phyloP scores from a whole-genome alignment of 805 yeast species.

The Wickerhamomyces pijperi region DNA sequence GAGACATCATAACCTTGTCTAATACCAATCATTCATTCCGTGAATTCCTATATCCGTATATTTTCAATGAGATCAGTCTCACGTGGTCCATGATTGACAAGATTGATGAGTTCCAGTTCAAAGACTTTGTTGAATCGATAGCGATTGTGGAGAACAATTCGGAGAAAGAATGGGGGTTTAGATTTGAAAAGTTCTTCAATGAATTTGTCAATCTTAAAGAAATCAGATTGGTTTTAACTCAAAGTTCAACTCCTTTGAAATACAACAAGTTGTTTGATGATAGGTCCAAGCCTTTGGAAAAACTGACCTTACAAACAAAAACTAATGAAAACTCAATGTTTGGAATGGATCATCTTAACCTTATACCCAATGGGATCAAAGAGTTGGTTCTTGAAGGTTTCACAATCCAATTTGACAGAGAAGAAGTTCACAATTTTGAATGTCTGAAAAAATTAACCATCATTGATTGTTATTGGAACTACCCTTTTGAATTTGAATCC shows the following conservation, averaged over 20 bases:
- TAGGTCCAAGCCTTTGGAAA: slow-evolving; percentile 5
- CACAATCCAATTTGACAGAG: slow-evolving; percentile 31
- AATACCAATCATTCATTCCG: slow-evolving; percentile 2
- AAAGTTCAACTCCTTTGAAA: slow-evolving; percentile 25
- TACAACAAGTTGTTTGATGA: slow-evolving; percentile 15
- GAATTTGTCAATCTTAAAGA: slow-evolving; percentile 13
- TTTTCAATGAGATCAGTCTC: slow-evolving; percentile 3
- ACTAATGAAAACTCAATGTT: slow-evolving; percentile 21
- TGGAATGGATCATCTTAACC: slow-evolving; percentile 30
- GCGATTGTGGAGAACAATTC: slow-evolving; percentile 19
- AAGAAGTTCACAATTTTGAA: slow-evolving; percentile 13
- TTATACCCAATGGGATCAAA: slow-evolving; percentile 22
- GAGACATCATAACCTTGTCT: slow-evolving; percentile 5
- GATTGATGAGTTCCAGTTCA: not conserved
- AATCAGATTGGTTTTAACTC: slow-evolving; percentile 17
- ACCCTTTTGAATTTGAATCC: slow-evolving; percentile 34
- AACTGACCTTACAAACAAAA: slow-evolving; percentile 14
- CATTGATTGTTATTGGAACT: slow-evolving; percentile 43
- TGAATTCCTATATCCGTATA: slow-evolving; percentile 5
- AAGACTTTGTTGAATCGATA: slow-evolving; percentile 16
- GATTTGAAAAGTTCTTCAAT: slow-evolving; percentile 17
- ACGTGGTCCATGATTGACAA: slow-evolving; percentile 5
- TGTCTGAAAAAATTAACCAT: slow-evolving; percentile 22
- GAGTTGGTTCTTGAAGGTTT: slow-evolving; percentile 27
- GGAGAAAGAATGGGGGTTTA: slow-evolving; percentile 25